Base-by-base conservation (phyloP, 2,329 filamentous ascomycete species). In the Fusarium oxysporum region DNA sequence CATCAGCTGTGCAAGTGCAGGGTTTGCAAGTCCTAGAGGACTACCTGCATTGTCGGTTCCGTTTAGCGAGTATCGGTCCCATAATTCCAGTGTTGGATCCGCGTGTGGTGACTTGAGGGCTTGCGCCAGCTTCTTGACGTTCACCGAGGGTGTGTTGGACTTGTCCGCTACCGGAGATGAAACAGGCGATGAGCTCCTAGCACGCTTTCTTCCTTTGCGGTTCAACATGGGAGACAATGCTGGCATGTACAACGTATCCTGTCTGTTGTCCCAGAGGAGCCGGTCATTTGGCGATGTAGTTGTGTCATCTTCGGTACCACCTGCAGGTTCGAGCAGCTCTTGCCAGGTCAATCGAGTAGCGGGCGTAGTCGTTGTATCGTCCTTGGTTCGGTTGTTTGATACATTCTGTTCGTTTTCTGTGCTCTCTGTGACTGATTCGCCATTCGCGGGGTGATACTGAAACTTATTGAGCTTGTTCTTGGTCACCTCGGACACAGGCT, bases 61-160 rank as follows among this genome's bases (percentile, higher is more conserved):
- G 41, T 78, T 81, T 21, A 90, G 81, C 41, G 92, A 88, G 78
- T 93, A 94, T 58, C 92, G 90, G 75, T 92, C 93, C 93, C 93
- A 96, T 4, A 95, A 82, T 71, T 95, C 92, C 37, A 92, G 82
- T 5, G 92, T 92, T 41, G 93, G 92, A 76, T 95, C 92, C 37
- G 90, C 87, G 71, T 92, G 89, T 17, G 91, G 91, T 2, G 92
- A 92, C 72, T 88, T 91, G 47, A 93, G 81, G 1, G 89, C 85
- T 60, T 87, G 85, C 43, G 88, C 87, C 45, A 92, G 81, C 70
- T 86, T 86, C 76, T 89, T 87, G 43, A 91, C 82, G 74, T 92
- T 89, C 68, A 91, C 83, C 0, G 86, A 77, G 11, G 85, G 84
- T 2, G 83, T 82, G 32, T 79, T 81, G 10, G 81, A 75, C 56